Base-by-base conservation (phyloP, 2,329 filamentous ascomycete species). In the Fusarium hainanense region DNA sequence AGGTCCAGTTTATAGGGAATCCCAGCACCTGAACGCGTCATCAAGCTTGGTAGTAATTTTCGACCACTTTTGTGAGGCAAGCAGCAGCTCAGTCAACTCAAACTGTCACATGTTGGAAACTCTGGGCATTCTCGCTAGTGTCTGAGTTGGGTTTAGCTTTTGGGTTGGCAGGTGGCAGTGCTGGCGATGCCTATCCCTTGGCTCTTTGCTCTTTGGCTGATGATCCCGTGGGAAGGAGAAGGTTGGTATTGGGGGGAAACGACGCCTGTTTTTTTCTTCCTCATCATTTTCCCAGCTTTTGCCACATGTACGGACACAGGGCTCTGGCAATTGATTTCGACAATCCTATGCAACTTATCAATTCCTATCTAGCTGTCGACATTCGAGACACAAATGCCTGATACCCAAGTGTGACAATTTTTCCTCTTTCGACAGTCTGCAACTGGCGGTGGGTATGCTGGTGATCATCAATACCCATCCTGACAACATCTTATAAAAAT, bases 141-240 rank as follows among this genome's bases (percentile, higher is more conserved):
- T 21, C 60, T 60, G 18, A 27, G 49, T 56, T 42, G 23, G 60
- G 60, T 43, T 63, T 63, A 63, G 58, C 27, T 20, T 40, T 59
- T 34, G 18, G 34, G 25, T 34, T 37, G 30, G 32, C 51, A 44
- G 34, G 58, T 56, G 60, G 60, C 58, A 63, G 58, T 63, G 60
- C 58, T 63, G 54, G 48, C 40, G 54, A 54, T 62, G 58, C n/a
- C 44, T 43, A 23, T 58, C 30, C 42, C 52, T 62, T 52, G 49
- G 49, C 49, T 52, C 3, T 21, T 50, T 27, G 49, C 37, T 20
- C 18, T 28, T 44, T 44, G 13, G 23, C 49, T 41, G 49, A 52
- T 28, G 34, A 42, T 52, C 34, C 37, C 23, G 20, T 41, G 32
- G 11, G 23, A 27, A 9, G 18, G 20, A 13, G 40, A 41, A 41